A percentile compares a stretch with the other conserved stretches of the same genome.
These are phyloP conservation scores for Aspergillus egyptiacus DNA, from an alignment of 495 filamentous ascomycete genomes.

Conservation along the genomic window DNA sequence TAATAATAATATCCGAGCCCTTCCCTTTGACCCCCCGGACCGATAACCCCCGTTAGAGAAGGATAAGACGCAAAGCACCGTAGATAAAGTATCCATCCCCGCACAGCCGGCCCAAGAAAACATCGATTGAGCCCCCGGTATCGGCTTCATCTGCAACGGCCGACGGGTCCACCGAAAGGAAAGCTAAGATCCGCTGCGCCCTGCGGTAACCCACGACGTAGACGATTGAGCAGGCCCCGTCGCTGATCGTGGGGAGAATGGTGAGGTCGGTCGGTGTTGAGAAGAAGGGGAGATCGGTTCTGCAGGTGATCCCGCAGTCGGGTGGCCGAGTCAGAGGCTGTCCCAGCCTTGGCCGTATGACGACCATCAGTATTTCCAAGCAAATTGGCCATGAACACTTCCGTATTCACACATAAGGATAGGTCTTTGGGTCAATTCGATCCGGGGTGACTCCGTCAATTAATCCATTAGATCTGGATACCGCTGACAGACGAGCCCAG, in stretches of 20 bases:
- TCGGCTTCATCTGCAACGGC: constrained; percentile 20
- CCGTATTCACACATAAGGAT: constrained; percentile 12
- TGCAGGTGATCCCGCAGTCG: constrained; percentile 33
- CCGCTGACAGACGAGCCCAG: constrained; percentile 46
- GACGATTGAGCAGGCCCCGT: constrained; percentile 46
- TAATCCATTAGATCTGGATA: constrained; percentile 46
- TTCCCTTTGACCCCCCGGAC: constrained; percentile 29
- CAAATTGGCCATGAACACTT: too few species aligned
- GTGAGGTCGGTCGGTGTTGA: constrained; percentile 17
- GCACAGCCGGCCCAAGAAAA: constrained; percentile 46
- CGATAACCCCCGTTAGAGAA: constrained; percentile 43
- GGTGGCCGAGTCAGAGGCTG: constrained; percentile 47
- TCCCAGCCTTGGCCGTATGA: constrained; percentile 54
- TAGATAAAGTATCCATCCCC: constrained; percentile 25
- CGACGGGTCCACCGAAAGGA: constrained; percentile 36
- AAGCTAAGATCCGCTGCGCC: constrained; percentile 44
- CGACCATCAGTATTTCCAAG: constrained; percentile 16
- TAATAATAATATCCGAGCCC: constrained; percentile 48
- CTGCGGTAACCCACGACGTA: constrained; percentile 50
- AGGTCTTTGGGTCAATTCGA: constrained; percentile 16
- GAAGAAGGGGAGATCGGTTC: constrained; percentile 14
- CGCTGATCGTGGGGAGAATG: constrained; percentile 25
- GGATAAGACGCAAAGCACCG: constrained; percentile 44
- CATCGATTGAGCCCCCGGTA: constrained; percentile 37
- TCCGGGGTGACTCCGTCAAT: constrained; percentile 35